Evolutionary conservation across 1,284 basidiomycete genomes (phyloP), one percentile per base, ranked within the genome.

Genomic region (Acaromyces ingoldii): DNA sequence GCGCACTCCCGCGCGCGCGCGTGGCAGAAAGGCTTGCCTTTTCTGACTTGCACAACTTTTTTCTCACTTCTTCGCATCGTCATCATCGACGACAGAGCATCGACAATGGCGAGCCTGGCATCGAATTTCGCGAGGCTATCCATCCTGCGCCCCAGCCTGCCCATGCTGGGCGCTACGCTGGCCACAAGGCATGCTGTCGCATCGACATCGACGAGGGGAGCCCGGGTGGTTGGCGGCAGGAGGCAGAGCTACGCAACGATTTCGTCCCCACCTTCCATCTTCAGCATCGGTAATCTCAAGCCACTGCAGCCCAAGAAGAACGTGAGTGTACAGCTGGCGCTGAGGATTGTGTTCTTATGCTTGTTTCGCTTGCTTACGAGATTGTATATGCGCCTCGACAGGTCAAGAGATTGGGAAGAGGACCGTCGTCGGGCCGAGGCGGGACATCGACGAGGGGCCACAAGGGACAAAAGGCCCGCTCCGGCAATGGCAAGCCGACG

Each of bases 341-440:
- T 9, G 9, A 11, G 24, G 24, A 10, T 41, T 11, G 10, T 11
- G 11, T 41, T 9, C 11, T 9, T 19, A 22, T 9, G 24, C 39
- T 41, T 22, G 24, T 9, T 13, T 19, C 13, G 9, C 10, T 19
- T 10, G 19, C 10, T 22, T 10, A 10, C 17, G 39, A 19, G 11
- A 30, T 41, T 30, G 10, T 10, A 22, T 11, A 13, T 41, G 39
- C 11, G 25, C 9, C 25, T 11, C 25, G 10, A 9, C 64, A 78
- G 91, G 85, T 87, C 84, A 91, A 91, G 82, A 87, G 93, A 72
- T 82, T 93, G 36, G 93, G 93, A 76, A 82, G 93, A 73, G 93
- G 93, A 76, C 86, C 89, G 77, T 87, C 87, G 19, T 91, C 90
- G 1, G 87, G 87, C 26, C 83, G 88, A 63, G 93, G 93, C 67